Base-by-base conservation (phyloP, 2,329 filamentous ascomycete genomes). In the Cordyceps sp. region DNA sequence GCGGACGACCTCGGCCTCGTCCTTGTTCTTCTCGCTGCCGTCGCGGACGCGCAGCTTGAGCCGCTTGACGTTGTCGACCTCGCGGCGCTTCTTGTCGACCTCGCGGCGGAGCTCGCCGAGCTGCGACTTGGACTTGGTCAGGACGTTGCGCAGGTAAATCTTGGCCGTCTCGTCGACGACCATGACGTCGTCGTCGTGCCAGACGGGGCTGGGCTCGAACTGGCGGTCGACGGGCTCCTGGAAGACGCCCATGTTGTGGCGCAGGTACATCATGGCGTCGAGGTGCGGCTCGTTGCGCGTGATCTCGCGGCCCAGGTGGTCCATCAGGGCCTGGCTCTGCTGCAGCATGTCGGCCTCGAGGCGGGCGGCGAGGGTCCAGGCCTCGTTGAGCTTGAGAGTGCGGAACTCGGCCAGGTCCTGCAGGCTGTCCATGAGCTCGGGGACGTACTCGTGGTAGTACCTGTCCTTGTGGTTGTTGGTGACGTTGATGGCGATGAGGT, bases 391-490 rank as follows among this genome's bases (percentile, higher is more conserved):
- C 46, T 82, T 86, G 31, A 74, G 55, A 10, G 86, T 84, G 32
- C 84, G 74, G 37, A 88, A 92, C 57, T 98, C 86, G 37, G 81
- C 85, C 32, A 98, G 69, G 45, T 94, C 85, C 61, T 98, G 90
- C 36, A 98, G 59, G 44, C 86, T 86, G 57, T 96, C 83, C 50
- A 98, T 68, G 36, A 96, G 60, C 49, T 96, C 90, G 8, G 90
- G 90, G 15, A 98, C 69, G 53, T 96, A 96, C 54, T 94, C 85
- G 51, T 96, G 79, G 49, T 93, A 98, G 61, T 96, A 96, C 49
- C 78, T 83, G 51, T 94, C 85, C 61, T 96, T 98, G 48, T 93
- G 78, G 60, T 90, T 93, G 58, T 98, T 98, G 22, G 86, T 92
- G 36, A 96, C 83, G 50, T 93, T 93, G 59, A 98, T 93, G 38